A percentile compares a stretch with the other conserved stretches of the same genome.
Evolutionary conservation across 345 rosid genomes (phyloP).

Genomic region (Acer yangbiense): DNA sequence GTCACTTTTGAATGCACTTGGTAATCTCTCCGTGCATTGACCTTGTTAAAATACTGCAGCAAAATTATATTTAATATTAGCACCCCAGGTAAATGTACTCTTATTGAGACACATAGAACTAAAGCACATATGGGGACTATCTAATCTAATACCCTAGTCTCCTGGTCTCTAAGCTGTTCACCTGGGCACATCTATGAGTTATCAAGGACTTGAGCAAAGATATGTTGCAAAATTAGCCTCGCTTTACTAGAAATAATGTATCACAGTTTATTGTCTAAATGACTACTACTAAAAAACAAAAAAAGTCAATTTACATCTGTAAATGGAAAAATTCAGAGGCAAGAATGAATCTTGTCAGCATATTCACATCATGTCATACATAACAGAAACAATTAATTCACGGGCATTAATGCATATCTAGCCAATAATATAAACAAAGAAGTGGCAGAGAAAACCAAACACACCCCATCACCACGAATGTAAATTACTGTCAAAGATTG

Average conservation of each 20-base stretch:
- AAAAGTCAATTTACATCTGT: neutral
- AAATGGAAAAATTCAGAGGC: no score
- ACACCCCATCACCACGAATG: neutral
- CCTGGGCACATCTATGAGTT: neutral
- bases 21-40: slow-evolving; percentile 40
- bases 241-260: neutral
- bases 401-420: no score
- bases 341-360: neutral
- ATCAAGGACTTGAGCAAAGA: slow-evolving; percentile 16
- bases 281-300: no score
- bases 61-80: slow-evolving; percentile 45
- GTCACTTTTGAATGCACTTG: slow-evolving; percentile 36
- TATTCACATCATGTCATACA: neutral
- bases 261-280: no score
- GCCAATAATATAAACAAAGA: no score
- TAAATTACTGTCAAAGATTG: no score
- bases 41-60: slow-evolving; percentile 42
- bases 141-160: slow-evolving; percentile 19
- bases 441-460: neutral
- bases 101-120: slow-evolving; percentile 35
- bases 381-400: neutral
- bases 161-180: slow-evolving; percentile 19
- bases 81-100: slow-evolving; percentile 39
- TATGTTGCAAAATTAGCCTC: slow-evolving; percentile 1
- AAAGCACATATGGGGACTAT: slow-evolving; percentile 20